These are phyloP conservation scores for Agrocybe pediades DNA, from an alignment of 768 basidiomycete genomes.

Conservation along the genomic window DNA sequence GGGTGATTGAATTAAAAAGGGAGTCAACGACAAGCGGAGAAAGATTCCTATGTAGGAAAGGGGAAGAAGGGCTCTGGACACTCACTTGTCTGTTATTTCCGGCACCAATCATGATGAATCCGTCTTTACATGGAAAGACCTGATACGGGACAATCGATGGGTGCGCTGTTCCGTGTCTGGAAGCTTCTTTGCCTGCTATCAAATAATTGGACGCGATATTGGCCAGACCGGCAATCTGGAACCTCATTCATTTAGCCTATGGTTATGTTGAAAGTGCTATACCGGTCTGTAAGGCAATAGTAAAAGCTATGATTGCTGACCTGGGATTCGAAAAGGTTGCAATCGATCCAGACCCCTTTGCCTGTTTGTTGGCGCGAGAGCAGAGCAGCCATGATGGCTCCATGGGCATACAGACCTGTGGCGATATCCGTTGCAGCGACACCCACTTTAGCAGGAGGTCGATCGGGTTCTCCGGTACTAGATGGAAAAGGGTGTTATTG, in stretches of 20 bases:
- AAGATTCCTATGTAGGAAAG: constrained; percentile 1
- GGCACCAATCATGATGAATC: constrained; percentile 92
- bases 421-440: constrained; percentile 92
- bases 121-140: constrained; percentile 84
- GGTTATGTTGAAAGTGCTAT: too few relatives aligned
- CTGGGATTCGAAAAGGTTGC: constrained; percentile 91
- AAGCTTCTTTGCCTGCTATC: constrained; percentile 80
- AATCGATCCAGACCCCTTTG: constrained; percentile 88
- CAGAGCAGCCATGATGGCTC: constrained; percentile 90
- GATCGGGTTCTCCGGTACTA: constrained; percentile 87
- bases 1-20: constrained; percentile 2
- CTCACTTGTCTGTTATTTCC: constrained; percentile 85
- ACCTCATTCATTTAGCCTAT: too few relatives aligned
- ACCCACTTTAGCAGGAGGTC: constrained; percentile 91
- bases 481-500: constrained; percentile 8
- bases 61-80: not conserved
- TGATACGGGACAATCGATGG: constrained; percentile 95
- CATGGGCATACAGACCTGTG: constrained; percentile 88
- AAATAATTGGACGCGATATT: constrained; percentile 95
- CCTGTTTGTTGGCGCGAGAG: constrained; percentile 83
- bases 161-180: constrained; percentile 89
- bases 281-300: too few relatives aligned
- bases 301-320: constrained; percentile 40
- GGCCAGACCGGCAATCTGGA: constrained; percentile 83
- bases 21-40: not conserved